Evolutionary conservation across 1,139 yeast species (phyloP), one percentile per base, ranked within the genome.

Genomic region (Suhomyces kunorum): DNA sequence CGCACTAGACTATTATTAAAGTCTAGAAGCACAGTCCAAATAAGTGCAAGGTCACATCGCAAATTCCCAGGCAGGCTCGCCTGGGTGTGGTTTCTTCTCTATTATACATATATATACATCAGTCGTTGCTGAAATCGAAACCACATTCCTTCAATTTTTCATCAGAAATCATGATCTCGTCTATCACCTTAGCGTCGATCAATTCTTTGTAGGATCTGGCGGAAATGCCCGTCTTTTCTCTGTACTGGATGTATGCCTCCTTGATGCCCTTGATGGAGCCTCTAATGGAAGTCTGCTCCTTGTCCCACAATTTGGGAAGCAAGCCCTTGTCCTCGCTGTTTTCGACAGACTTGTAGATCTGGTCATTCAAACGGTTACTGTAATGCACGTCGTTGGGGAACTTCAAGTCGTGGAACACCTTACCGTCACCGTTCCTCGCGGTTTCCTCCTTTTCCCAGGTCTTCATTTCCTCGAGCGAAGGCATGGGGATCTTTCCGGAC

Each of bases 351-450:
- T 50, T 46, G 37, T 58, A 58, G 2, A 69, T 63, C 59, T 75
- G 71, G 25, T 57, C 59, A 42, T 66, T 66, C 33, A 77, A 58
- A 16, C 51, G 46, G 36, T 65, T 63, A 36, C 71, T 61, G 53
- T 74, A 78, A 14, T 66, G 66, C 4, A 75, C 72, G 46, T 80
- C 83, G 32, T 61, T 63, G 2, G 82, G 83, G 49, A 58, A 74
- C 6, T 55, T 50, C 47, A 78, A 55, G 37, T 63, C 66, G 46
- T 78, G 82, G 58, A 68, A 77, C 12, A 54, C 56, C 16, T 64
- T 58, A 9, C 68, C 71, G 25, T 67, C 64, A 1, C 78, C 80
- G 1, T 61, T 63, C 23, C 46, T 48, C 4, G 47, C 55, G 8
- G 61, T 48, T 38, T 71, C 59, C 4, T 59, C 57, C n/a, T 42